Evolutionary conservation across 495 filamentous ascomycete species (phyloP).

Genomic region (Tirmania nivea): DNA sequence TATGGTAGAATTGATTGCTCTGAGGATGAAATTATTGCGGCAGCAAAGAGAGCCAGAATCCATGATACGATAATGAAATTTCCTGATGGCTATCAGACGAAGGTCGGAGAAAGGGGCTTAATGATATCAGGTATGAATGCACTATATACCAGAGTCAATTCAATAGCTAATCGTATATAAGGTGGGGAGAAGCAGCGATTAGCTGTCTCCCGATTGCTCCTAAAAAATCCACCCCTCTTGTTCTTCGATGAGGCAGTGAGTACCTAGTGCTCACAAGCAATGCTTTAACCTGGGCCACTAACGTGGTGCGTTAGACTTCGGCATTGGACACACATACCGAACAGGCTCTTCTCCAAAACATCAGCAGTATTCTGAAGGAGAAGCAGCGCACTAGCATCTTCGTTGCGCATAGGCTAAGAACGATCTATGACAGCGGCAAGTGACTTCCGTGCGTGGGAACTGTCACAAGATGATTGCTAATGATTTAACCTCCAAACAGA

Average conservation of each 20-base stretch:
- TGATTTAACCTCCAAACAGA: slow-evolving; percentile 5
- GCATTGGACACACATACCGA: slow-evolving; percentile 93
- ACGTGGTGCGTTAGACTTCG: slow-evolving; percentile 36
- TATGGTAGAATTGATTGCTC: slow-evolving; percentile 77
- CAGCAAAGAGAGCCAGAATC: slow-evolving; percentile 60
- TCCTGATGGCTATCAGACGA: slow-evolving; percentile 74
- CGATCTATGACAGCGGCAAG: slow-evolving; percentile 81
- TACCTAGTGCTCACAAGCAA: slow-evolving; percentile 4
- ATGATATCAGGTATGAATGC: slow-evolving; percentile 54
- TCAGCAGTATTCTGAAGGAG: slow-evolving; percentile 79
- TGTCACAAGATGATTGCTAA: not conserved
- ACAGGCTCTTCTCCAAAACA: slow-evolving; percentile 73
- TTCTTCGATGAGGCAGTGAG: slow-evolving; percentile 91
- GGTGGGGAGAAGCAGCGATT: slow-evolving; percentile 86
- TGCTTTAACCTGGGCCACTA: not conserved
- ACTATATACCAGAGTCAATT: not conserved
- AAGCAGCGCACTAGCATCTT: slow-evolving; percentile 82
- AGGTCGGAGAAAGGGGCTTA: slow-evolving; percentile 87
- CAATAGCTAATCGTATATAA: not conserved
- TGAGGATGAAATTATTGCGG: slow-evolving; percentile 46
- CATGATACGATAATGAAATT: slow-evolving; percentile 57
- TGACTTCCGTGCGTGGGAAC: not conserved
- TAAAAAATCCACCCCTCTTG: slow-evolving; percentile 79
- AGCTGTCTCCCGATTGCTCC: slow-evolving; percentile 61
- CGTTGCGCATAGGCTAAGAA: slow-evolving; percentile 75